These are phyloP conservation scores for Logfia minima DNA, from an alignment of 129 eudicot species.

Conservation along the genomic window DNA sequence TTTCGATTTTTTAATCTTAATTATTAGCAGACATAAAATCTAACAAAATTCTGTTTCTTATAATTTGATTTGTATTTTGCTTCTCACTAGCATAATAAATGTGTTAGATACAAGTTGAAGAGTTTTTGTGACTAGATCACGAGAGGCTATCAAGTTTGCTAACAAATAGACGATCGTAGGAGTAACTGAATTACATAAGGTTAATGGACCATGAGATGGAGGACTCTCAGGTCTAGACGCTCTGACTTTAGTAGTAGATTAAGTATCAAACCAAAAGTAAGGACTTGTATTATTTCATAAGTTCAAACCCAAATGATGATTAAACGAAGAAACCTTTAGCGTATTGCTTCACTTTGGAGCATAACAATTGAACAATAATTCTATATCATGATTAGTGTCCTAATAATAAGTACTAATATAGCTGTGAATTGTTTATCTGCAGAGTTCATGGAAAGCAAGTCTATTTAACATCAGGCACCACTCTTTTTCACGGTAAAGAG, in stretches of 20 bases:
- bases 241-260: neutral
- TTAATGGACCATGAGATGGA: neutral
- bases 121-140: neutral
- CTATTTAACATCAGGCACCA: conserved; percentile 21
- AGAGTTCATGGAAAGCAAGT: conserved; percentile 35
- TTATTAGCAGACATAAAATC: too few species aligned
- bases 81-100: neutral
- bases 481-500: conserved; percentile 37
- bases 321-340: too few species aligned
- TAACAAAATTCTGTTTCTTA: too few species aligned
- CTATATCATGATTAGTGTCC: neutral
- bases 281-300: neutral
- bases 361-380: neutral
- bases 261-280: neutral
- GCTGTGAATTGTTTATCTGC: conserved; percentile 30
- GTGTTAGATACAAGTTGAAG: neutral
- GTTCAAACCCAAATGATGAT: neutral
- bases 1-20: neutral
- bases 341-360: neutral
- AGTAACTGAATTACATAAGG: neutral
- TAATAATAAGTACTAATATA: conserved; percentile 4
- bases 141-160: neutral
- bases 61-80: neutral
- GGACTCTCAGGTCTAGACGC: neutral
- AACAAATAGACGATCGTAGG: neutral